Conservation (phyloP, 1,284 basidiomycete species). For the Ceratobasidium sp. region DNA sequence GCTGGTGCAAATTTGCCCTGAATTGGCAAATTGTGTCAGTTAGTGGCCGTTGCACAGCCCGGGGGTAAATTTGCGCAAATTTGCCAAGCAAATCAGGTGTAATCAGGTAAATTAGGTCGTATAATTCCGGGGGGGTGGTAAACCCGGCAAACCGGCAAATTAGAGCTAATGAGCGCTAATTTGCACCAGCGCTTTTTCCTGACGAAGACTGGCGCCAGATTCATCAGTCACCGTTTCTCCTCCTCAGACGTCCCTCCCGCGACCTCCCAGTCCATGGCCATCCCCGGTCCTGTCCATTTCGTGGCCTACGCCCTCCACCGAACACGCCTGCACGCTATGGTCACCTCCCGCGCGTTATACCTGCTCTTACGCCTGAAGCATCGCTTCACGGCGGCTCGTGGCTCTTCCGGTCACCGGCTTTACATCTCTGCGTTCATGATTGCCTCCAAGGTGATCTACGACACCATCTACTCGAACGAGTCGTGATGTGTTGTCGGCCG, state of each 20-base stretch:
- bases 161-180: no score
- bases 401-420: conserved; percentile 89
- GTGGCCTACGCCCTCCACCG: conserved; percentile 79
- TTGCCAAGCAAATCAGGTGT: no score
- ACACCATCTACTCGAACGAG: conserved; percentile 97
- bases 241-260: conserved; percentile 70
- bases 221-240: conserved; percentile 81
- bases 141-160: no score
- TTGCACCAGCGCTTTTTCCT: no score
- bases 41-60: no score
- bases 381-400: conserved; percentile 89
- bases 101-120: no score
- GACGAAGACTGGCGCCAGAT: conserved; percentile 75
- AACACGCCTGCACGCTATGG: conserved; percentile 82
- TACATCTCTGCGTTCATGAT: conserved; percentile 97
- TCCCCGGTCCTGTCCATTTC: conserved; percentile 77
- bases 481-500: conserved; percentile 95
- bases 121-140: no score
- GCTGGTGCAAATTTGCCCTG: no score
- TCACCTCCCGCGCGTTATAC: conserved; percentile 87
- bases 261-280: conserved; percentile 35
- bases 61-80: no score
- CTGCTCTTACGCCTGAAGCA: conserved; percentile 88
- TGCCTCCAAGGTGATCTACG: conserved; percentile 88
- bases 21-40: no score